Evolutionary conservation across 2,329 filamentous ascomycete genomes (phyloP).

Genomic region (Fusarium metavorans): DNA sequence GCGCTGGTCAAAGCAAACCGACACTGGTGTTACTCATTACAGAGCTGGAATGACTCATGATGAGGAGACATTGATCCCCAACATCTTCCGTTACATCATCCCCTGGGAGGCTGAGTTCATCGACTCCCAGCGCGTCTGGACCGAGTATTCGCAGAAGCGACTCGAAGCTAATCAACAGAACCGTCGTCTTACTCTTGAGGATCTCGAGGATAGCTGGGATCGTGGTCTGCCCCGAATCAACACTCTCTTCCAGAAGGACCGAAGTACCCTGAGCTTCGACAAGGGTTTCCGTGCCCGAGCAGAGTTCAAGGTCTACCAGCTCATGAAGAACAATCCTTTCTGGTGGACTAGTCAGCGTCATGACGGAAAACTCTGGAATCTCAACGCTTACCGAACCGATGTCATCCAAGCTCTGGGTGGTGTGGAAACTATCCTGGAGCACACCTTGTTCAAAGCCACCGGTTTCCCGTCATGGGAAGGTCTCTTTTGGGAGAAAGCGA

Average conservation of each 20-base stretch:
- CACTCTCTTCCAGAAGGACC: constrained; percentile 97
- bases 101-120: constrained; percentile 99
- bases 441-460: constrained; percentile 96
- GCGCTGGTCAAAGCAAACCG: constrained; percentile 98
- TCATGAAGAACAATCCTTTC: constrained; percentile 99
- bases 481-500: constrained; percentile 85
- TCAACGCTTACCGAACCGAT: constrained; percentile 96
- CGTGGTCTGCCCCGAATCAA: constrained; percentile 97
- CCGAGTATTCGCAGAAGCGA: constrained; percentile 98
- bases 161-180: constrained; percentile 98
- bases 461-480: constrained; percentile 98
- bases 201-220: constrained; percentile 98
- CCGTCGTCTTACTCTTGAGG: constrained; percentile 90
- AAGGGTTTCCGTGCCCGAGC: constrained; percentile 96
- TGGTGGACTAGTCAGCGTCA: constrained; percentile 99
- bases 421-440: constrained; percentile 97
- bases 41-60: constrained; percentile 98
- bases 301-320: constrained; percentile 97
- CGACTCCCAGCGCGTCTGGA: constrained; percentile 98
- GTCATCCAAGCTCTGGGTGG: constrained; percentile 95
- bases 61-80: constrained; percentile 96
- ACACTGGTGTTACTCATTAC: constrained; percentile 96
- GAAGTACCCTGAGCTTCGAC: constrained; percentile 96
- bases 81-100: constrained; percentile 99
- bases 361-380: constrained; percentile 96